These are phyloP conservation scores for Neurospora intermedia DNA, from an alignment of 495 filamentous ascomycete genomes.

Conservation along the genomic window DNA sequence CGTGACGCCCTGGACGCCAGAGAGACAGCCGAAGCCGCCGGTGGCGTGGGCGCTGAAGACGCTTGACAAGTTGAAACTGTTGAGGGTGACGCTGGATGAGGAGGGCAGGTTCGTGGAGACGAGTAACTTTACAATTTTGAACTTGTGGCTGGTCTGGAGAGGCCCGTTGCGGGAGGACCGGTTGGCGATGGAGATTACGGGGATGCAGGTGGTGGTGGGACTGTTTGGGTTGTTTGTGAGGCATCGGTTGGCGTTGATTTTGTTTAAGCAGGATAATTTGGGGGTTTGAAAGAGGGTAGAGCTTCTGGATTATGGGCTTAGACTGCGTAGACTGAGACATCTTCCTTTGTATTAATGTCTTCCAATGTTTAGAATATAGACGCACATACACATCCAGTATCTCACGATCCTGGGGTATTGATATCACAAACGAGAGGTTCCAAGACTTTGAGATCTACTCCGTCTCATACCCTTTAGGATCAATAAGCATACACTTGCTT, in stretches of 20 bases:
- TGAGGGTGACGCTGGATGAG: constrained; percentile 52
- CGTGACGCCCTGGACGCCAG: constrained; percentile 60
- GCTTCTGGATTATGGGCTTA: background rate
- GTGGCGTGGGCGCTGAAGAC: constrained; percentile 51
- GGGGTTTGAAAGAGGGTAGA: constrained; percentile 13
- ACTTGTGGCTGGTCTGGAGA: constrained; percentile 93
- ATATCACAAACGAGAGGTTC: background rate
- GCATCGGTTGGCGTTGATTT: constrained; percentile 69
- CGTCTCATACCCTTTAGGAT: background rate
- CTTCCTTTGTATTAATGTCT: background rate
- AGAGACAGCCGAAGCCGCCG: constrained; percentile 52
- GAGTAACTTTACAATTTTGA: constrained; percentile 85
- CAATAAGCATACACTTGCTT: background rate
- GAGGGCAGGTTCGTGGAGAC: constrained; percentile 65
- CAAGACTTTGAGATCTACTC: background rate
- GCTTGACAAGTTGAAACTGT: constrained; percentile 51
- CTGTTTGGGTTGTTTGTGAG: constrained; percentile 74
- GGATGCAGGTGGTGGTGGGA: constrained; percentile 61
- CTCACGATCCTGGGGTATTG: too few relatives aligned
- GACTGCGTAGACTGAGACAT: background rate
- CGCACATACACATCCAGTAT: background rate
- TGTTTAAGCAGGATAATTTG: constrained; percentile 81
- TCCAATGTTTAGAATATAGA: background rate
- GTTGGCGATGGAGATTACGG: constrained; percentile 63
- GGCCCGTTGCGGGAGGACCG: constrained; percentile 84